Evolutionary conservation across 2,329 filamentous ascomycete genomes (phyloP), one percentile per base, ranked within the genome.

Genomic region (Sporothrix euskadiensis): DNA sequence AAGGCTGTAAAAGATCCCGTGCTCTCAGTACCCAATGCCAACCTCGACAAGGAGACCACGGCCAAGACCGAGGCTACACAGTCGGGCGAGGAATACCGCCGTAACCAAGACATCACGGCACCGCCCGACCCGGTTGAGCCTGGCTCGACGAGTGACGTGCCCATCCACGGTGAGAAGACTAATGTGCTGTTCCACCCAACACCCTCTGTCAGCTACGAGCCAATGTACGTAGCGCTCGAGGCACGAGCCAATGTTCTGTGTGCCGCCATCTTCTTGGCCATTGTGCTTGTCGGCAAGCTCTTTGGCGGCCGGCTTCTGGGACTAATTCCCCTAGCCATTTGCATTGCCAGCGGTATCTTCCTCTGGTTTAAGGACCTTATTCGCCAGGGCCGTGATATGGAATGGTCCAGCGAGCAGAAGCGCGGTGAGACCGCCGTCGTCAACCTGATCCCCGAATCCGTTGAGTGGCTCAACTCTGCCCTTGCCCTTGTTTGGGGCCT

Each of bases 101-200:
- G 91, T 73, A 92, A 90, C 10, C 95, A 98, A 82, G 95, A 98
- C 82, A 86, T 97, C 73, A 97, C 94, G 0, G 93, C 95, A 0
- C 95, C 95, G 1, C 95, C 95, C 0, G 94, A 97, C 77, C 95
- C 95, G 0, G 85, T 97, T 26, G 90, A 91, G 19, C 87, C 91
- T 73, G 93, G 94, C 32, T 89, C 91, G 47, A 98, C 95, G 0
- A 94, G 93, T 35, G 96, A 98, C 81, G 94, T 98, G 1, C 96
- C 96, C 3, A 97, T 98, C 74, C 92, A 94, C 79, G 95, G 94
- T 78, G 95, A 98, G 80, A 98, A 96, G 87, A 98, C 96, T 3
- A 98, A 97, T 75, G 91, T 98, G 22, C 87, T 98, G 41, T 98
- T 98, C 82, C 95, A 98, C 81, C 95, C 96, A 19, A 98, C 95